These are phyloP conservation scores for Gautieria morchelliformis DNA, from an alignment of 768 basidiomycete species.

Conservation along the genomic window DNA sequence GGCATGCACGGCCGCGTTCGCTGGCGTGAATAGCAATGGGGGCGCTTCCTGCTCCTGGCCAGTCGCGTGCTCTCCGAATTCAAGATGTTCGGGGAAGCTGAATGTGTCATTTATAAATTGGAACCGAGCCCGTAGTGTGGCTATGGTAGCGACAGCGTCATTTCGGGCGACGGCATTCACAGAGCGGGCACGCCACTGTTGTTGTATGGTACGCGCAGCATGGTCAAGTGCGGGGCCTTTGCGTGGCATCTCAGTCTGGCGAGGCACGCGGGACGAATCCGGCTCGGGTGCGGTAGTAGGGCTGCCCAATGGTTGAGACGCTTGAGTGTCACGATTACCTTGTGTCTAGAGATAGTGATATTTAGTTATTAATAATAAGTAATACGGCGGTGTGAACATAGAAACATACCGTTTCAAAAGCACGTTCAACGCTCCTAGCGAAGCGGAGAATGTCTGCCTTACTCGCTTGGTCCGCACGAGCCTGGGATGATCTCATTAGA, in stretches of 20 bases:
- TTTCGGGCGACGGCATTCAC: neutral
- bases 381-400: neutral
- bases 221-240: neutral
- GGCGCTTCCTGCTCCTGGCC: neutral
- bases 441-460: neutral
- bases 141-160: neutral
- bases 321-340: neutral
- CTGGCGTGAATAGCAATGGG: neutral
- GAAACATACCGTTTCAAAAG: neutral
- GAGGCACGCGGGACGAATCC: neutral
- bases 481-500: neutral
- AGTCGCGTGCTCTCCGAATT: neutral
- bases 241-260: neutral
- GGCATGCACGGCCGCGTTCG: neutral
- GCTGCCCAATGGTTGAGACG: neutral
- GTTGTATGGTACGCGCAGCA: conserved; percentile 1
- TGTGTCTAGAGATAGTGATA: too few relatives aligned
- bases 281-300: neutral
- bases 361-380: too few relatives aligned
- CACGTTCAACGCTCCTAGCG: neutral
- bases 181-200: conserved; percentile 1
- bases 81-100: conserved; percentile 1
- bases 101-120: neutral
- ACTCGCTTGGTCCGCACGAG: neutral
- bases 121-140: conserved; percentile 1